Conservation (phyloP, 805 yeast genomes). For the Cyberlindnera xylosilytica region DNA sequence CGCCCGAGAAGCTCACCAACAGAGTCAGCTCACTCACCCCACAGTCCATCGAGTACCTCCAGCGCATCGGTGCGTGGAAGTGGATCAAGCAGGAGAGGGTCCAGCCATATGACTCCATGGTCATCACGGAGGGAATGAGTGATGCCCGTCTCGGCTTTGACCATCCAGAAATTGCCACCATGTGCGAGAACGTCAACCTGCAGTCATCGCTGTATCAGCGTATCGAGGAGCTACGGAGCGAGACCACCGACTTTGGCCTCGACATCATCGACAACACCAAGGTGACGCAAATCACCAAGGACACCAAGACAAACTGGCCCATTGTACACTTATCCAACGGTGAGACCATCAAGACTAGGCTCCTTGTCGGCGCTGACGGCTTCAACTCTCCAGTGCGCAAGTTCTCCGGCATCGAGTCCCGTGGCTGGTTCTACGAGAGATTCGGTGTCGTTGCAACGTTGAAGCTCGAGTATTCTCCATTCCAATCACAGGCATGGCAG, state of each 20-base stretch:
- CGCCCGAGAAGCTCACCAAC: conserved; percentile 58
- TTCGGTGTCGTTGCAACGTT: conserved; percentile 94
- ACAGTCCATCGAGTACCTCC: conserved; percentile 61
- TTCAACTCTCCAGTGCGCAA: conserved; percentile 88
- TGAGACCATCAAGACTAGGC: conserved; percentile 56
- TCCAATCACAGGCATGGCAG: conserved; percentile 83
- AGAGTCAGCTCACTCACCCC: conserved; percentile 88
- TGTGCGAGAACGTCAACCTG: conserved; percentile 85
- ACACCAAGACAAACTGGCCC: conserved; percentile 65
- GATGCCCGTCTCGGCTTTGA: conserved; percentile 72
- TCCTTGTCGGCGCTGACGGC: conserved; percentile 95
- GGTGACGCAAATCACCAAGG: conserved; percentile 52
- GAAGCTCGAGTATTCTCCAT: conserved; percentile 69
- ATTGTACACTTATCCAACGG: conserved; percentile 67
- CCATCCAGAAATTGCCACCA: conserved; percentile 63
- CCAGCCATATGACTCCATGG: conserved; percentile 75
- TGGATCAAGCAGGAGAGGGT: conserved; percentile 66
- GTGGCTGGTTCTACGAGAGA: conserved; percentile 89
- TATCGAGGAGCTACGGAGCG: conserved; percentile 40
- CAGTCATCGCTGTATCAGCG: conserved; percentile 68
- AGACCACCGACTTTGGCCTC: conserved; percentile 25
- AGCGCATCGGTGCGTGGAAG: conserved; percentile 74
- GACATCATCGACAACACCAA: conserved; percentile 63
- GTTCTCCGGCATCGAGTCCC: conserved; percentile 74
- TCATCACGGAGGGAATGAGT: conserved; percentile 82